phyloP scores from a whole-genome alignment of 768 basidiomycete species.

The Kwoniella europaea region DNA sequence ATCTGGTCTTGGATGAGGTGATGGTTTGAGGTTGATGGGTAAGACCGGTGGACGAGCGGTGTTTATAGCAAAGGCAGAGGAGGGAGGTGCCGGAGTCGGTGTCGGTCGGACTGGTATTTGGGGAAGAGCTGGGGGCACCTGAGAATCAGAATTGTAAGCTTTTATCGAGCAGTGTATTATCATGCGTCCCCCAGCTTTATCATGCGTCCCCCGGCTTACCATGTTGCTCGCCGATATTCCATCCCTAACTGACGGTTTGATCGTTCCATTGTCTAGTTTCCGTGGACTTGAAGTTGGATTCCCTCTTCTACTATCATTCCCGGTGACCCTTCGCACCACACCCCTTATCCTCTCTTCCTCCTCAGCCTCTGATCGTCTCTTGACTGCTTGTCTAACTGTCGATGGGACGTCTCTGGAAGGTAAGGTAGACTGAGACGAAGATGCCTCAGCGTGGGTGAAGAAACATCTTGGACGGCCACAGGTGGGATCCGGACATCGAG shows the following conservation, averaged over 20 bases:
- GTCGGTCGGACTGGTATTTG: not conserved
- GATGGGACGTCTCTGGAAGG: conserved; percentile 13
- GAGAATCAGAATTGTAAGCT: no score
- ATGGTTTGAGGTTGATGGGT: conserved; percentile 30
- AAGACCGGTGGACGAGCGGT: conserved; percentile 27
- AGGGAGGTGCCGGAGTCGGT: not conserved
- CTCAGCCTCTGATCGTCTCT: conserved; percentile 12
- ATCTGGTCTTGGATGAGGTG: conserved; percentile 52
- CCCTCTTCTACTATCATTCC: not conserved
- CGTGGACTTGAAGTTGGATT: not conserved
- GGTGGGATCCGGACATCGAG: conserved; percentile 40
- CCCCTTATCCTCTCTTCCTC: conserved; percentile 14
- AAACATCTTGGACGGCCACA: conserved; percentile 45
- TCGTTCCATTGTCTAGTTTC: not conserved
- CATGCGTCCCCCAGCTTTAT: no score
- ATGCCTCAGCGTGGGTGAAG: conserved; percentile 40
- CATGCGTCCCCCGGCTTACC: no score
- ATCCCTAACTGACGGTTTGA: no score
- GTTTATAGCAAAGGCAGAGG: not conserved
- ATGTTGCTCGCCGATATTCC: no score
- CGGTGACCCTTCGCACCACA: conserved; percentile 4
- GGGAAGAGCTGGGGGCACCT: not conserved
- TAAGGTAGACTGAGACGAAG: conserved; percentile 11
- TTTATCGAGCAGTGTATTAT: no score
- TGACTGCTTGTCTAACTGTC: conserved; percentile 12